Conservation (phyloP, 352 stramenopile species). For the Phytophthora sp. region DNA sequence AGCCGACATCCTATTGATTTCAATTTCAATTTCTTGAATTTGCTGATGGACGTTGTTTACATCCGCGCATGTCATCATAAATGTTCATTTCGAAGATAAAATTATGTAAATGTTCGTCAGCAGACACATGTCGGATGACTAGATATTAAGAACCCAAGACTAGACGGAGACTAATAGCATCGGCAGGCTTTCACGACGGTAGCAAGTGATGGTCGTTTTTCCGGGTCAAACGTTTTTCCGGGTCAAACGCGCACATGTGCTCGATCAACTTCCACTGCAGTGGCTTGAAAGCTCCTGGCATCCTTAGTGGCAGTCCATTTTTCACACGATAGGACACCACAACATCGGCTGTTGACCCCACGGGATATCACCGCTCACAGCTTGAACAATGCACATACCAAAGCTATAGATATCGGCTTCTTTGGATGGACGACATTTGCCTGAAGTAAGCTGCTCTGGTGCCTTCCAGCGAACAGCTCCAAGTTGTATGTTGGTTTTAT, state of each 20-base stretch:
- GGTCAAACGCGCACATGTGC: slow-evolving; percentile 22
- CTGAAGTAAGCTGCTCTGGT: slow-evolving; percentile 12
- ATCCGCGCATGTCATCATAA: no score
- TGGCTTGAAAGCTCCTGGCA: slow-evolving; percentile 12
- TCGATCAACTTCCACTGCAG: slow-evolving; percentile 22
- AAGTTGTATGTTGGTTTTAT: slow-evolving; percentile 2
- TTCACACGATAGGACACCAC: slow-evolving; percentile 3
- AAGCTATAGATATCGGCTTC: slow-evolving; percentile 31
- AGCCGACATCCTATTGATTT: no score
- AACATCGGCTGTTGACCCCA: slow-evolving; percentile 12
- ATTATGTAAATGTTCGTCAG: no score
- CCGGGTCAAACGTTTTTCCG: no score
- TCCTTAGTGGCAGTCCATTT: background rate
- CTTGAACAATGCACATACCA: slow-evolving; percentile 32
- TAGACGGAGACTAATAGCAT: no score
- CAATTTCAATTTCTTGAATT: no score
- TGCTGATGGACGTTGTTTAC: no score
- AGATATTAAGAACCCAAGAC: no score
- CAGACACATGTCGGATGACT: no score
- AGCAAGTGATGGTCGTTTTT: slow-evolving; percentile 1
- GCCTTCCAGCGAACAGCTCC: slow-evolving; percentile 28
- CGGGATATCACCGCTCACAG: slow-evolving; percentile 11
- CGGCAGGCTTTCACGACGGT: slow-evolving; percentile 8
- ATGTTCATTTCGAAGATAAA: no score
- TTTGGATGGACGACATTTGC: background rate